Percentiles rank a stretch among this genome's conserved stretches.
phyloP scores from a whole-genome alignment of 805 yeast species.

The Soucietia sequanensis region DNA sequence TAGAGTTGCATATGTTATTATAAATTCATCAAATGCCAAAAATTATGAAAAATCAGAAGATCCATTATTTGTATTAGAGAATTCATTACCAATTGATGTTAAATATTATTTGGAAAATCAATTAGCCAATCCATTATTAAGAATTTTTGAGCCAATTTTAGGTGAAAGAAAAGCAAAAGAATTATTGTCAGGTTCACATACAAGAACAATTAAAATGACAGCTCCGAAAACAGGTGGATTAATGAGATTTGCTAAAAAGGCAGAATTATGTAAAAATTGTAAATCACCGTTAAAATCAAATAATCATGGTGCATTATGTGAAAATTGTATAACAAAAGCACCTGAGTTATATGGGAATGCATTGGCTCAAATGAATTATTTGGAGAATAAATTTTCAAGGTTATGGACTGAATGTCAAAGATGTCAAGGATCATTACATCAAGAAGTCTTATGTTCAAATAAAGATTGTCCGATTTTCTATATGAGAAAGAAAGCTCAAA shows the following conservation, averaged over 20 bases:
- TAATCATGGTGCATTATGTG: slow-evolving; percentile 75
- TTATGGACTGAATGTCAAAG: slow-evolving; percentile 98
- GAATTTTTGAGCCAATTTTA: slow-evolving; percentile 92
- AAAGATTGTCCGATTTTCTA: slow-evolving; percentile 97
- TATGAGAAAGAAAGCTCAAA: slow-evolving; percentile 88
- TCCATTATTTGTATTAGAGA: slow-evolving; percentile 88
- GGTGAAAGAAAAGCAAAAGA: slow-evolving; percentile 84
- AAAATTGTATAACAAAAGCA: slow-evolving; percentile 74
- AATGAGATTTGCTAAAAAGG: slow-evolving; percentile 87
- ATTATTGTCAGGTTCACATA: slow-evolving; percentile 79
- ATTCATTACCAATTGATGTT: slow-evolving; percentile 90
- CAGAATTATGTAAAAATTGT: slow-evolving; percentile 87
- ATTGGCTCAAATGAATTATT: slow-evolving; percentile 70
- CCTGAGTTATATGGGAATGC: slow-evolving; percentile 82
- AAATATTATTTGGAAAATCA: slow-evolving; percentile 92
- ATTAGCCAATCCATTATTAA: slow-evolving; percentile 83
- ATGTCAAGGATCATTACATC: slow-evolving; percentile 94
- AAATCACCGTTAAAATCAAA: slow-evolving; percentile 66
- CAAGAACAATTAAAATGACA: slow-evolving; percentile 69
- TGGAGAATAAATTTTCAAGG: slow-evolving; percentile 80
- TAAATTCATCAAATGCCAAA: slow-evolving; percentile 73
- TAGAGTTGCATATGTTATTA: slow-evolving; percentile 95
- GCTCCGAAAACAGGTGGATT: slow-evolving; percentile 83
- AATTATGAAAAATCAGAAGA: slow-evolving; percentile 97
- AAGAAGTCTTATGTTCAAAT: slow-evolving; percentile 91